Percentiles rank a stretch among this genome's conserved stretches.
These are phyloP conservation scores for Aureobasidium subglaciale DNA, from an alignment of 2,329 filamentous ascomycete species.

Conservation along the genomic window DNA sequence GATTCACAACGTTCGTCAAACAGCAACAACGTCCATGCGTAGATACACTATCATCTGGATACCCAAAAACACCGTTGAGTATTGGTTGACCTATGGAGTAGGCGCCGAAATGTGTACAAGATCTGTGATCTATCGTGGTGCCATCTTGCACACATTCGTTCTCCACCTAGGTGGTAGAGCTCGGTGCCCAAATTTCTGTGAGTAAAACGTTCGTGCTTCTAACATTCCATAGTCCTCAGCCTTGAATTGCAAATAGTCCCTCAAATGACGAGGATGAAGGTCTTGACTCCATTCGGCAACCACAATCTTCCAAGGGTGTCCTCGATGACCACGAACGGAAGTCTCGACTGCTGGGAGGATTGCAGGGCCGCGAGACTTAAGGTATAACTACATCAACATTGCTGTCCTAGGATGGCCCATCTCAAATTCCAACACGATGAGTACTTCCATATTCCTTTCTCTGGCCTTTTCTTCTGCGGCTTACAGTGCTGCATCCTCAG, in stretches of 20 bases:
- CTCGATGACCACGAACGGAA: not conserved
- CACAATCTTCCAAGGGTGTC: not conserved
- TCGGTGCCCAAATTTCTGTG: not conserved
- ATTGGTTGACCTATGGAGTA: no score
- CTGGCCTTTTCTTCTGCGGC: no score
- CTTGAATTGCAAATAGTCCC: not conserved
- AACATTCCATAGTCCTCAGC: not conserved
- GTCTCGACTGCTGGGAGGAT: not conserved
- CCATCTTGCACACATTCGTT: no score
- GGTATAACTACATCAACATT: not conserved
- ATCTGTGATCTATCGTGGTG: no score
- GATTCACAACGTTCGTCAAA: no score
- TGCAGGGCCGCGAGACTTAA: no score
- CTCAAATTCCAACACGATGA: not conserved
- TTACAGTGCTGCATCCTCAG: conserved; percentile 14
- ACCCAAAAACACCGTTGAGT: no score
- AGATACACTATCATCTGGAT: no score
- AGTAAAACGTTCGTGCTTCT: conserved; percentile 1
- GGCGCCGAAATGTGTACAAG: no score
- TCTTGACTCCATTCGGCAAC: not conserved
- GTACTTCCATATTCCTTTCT: not conserved
- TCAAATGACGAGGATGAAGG: not conserved
- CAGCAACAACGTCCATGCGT: no score
- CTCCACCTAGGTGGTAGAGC: no score
- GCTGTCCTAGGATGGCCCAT: no score